phyloP scores from a whole-genome alignment of 2,329 filamentous ascomycete genomes.

The Zarea fungicola region DNA sequence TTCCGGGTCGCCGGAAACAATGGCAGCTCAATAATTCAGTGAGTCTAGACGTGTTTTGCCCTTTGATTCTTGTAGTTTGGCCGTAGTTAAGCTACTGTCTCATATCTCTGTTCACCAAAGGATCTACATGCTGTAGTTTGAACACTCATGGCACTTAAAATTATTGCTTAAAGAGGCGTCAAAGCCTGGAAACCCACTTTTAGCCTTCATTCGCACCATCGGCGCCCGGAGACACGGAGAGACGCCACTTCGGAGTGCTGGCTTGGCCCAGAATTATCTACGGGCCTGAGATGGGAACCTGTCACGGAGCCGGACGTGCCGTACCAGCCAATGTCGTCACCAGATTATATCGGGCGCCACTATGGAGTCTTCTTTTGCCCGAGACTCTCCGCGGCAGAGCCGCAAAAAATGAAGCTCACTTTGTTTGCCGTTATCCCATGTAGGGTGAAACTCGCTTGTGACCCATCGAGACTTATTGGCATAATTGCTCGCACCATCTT shows the following conservation, averaged over 20 bases:
- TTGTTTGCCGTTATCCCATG: too few species aligned
- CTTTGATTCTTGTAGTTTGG: too few species aligned
- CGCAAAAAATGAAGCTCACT: not conserved
- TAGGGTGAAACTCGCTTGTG: too few species aligned
- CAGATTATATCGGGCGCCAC: not conserved
- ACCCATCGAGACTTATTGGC: too few species aligned
- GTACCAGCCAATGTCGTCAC: slow-evolving; percentile 8
- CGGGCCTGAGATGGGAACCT: not conserved
- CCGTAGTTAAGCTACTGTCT: too few species aligned
- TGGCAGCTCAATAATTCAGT: not conserved
- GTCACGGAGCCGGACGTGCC: slow-evolving; percentile 6
- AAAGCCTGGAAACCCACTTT: too few species aligned
- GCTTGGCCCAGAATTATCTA: slow-evolving; percentile 1
- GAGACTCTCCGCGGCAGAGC: not conserved
- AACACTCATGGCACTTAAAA: too few species aligned
- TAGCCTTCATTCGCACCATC: too few species aligned
- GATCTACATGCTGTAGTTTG: too few species aligned
- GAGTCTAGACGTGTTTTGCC: not conserved
- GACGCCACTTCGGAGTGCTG: not conserved
- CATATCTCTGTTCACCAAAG: too few species aligned
- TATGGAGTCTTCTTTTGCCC: not conserved
- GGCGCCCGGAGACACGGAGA: not conserved
- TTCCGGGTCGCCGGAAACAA: slow-evolving; percentile 4
- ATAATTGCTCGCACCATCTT: too few species aligned
- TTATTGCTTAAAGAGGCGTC: too few species aligned